phyloP scores from a whole-genome alignment of 2,329 filamentous ascomycete genomes.

The Aspergillus pseudoviridinutans region DNA sequence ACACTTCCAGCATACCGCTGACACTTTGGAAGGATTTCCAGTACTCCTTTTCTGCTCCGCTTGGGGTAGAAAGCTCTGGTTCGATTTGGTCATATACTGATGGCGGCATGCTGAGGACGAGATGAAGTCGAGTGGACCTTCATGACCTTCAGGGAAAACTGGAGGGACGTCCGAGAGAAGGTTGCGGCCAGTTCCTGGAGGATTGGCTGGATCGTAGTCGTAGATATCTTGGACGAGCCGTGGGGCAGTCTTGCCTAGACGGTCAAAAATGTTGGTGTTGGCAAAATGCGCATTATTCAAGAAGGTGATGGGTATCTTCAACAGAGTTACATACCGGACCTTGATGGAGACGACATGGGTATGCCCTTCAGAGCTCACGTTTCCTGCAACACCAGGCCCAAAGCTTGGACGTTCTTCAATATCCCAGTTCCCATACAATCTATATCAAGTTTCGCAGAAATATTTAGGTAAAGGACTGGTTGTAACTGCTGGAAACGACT shows the following conservation, averaged over 20 bases:
- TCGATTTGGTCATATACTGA: conserved; percentile 53
- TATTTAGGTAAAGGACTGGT: neutral
- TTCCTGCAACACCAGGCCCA: conserved; percentile 8
- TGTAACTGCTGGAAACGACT: neutral
- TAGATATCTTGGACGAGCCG: conserved; percentile 45
- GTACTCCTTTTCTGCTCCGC: conserved; percentile 35
- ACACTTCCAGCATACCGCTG: conserved; percentile 60
- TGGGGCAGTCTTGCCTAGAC: conserved; percentile 49
- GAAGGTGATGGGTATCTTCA: neutral
- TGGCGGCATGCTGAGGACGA: conserved; percentile 54
- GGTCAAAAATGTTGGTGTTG: neutral
- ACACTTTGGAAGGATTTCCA: conserved; percentile 53
- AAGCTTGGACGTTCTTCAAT: neutral
- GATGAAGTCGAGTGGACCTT: conserved; percentile 32
- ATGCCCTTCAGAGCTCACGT: conserved; percentile 13
- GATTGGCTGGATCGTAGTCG: conserved; percentile 44
- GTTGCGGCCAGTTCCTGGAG: conserved; percentile 45
- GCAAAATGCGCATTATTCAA: conserved; percentile 1
- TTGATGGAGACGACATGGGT: conserved; percentile 30
- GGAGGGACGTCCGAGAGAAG: conserved; percentile 57
- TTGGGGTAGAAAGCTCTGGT: conserved; percentile 50
- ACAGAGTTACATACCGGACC: conserved; percentile 27
- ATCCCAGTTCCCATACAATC: conserved; percentile 10
- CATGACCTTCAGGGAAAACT: conserved; percentile 39
- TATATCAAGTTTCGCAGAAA: neutral